A percentile compares a stretch with the other conserved stretches of the same genome.
Evolutionary conservation across 768 basidiomycete genomes (phyloP).

Genomic region (Clathrus columnatus): DNA sequence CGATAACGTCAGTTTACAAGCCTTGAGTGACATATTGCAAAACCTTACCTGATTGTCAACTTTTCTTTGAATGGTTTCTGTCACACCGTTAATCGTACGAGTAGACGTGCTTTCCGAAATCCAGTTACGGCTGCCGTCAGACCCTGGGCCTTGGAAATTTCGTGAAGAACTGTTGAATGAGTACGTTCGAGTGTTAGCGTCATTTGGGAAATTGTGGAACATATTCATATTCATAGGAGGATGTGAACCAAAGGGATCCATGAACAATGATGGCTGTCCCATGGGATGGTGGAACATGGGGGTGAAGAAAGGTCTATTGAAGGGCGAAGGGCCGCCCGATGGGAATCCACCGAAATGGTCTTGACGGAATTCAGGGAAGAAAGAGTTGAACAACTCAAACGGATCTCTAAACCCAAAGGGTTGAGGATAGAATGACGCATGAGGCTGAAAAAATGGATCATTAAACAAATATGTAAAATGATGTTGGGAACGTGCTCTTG

Average conservation of each 20-base stretch:
- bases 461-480: not conserved
- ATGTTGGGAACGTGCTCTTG: no score
- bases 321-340: conserved; percentile 31
- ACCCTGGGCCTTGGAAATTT: conserved; percentile 10
- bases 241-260: not conserved
- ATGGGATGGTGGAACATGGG: conserved; percentile 8
- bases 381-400: conserved; percentile 61
- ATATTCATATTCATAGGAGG: conserved; percentile 8
- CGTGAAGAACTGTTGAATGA: not conserved
- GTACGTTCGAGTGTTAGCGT: not conserved
- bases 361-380: conserved; percentile 46
- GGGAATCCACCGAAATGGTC: no score
- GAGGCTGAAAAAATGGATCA: not conserved
- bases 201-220: not conserved
- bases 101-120: conserved; percentile 48
- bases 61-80: conserved; percentile 45
- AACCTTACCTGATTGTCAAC: conserved; percentile 50
- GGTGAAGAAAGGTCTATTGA: no score
- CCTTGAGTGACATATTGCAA: not conserved
- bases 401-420: conserved; percentile 59
- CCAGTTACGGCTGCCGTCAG: conserved; percentile 33
- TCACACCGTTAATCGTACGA: conserved; percentile 58
- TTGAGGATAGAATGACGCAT: no score
- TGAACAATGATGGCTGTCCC: conserved; percentile 11
- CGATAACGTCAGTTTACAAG: conserved; percentile 12